These are phyloP conservation scores for Peronosclerospora sorghi DNA, from an alignment of 352 stramenopile genomes.

Conservation along the genomic window DNA sequence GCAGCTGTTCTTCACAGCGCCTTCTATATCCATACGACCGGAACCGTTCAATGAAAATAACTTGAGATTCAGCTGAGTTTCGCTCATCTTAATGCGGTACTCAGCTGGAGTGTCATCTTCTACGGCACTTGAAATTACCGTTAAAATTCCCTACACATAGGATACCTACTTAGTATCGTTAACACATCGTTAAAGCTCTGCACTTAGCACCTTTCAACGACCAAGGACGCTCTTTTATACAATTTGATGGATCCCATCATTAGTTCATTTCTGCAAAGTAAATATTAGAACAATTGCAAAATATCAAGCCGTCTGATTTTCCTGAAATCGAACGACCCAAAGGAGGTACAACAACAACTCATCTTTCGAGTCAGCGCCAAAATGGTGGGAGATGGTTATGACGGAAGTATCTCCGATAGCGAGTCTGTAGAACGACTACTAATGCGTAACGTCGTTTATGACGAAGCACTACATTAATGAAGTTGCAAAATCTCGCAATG, in stretches of 20 bases:
- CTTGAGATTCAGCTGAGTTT: constrained; percentile 69
- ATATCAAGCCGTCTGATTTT: no score
- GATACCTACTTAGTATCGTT: constrained; percentile 1
- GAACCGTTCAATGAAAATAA: constrained; percentile 80
- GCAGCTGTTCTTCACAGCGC: constrained; percentile 78
- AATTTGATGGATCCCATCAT: constrained; percentile 79
- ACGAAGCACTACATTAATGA: no score
- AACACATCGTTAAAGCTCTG: constrained; percentile 34
- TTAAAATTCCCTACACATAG: constrained; percentile 37
- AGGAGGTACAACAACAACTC: no score
- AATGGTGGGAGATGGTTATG: no score
- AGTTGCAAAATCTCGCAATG: no score
- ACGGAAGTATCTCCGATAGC: no score
- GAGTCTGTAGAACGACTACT: no score
- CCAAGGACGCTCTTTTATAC: constrained; percentile 53
- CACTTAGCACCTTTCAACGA: no score
- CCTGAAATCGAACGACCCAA: no score
- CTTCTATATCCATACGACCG: constrained; percentile 78
- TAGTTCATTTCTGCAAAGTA: constrained; percentile 78
- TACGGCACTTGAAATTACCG: constrained; percentile 62
- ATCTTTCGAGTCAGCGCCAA: no score
- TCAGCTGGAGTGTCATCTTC: constrained; percentile 67
- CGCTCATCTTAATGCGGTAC: constrained; percentile 69
- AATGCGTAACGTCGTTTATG: no score
- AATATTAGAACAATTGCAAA: no score